These are phyloP conservation scores for Taphrina flavorubra DNA, from an alignment of 1,139 yeast species.

Conservation along the genomic window DNA sequence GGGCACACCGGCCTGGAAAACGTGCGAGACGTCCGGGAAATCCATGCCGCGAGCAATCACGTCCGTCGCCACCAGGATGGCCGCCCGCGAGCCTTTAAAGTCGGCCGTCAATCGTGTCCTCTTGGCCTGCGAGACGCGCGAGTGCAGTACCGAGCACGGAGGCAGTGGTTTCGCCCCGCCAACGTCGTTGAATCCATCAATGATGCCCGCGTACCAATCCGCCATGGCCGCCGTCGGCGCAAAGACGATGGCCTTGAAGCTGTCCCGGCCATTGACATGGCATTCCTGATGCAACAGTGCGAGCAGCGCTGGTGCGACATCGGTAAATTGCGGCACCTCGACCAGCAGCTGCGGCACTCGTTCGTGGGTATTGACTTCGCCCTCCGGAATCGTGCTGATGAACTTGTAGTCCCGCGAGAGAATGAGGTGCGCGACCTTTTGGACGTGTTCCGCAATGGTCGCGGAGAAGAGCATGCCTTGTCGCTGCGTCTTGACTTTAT, in stretches of 20 bases:
- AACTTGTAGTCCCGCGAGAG: constrained; percentile 93
- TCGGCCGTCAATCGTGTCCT: constrained; percentile 96
- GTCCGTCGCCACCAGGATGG: constrained; percentile 90
- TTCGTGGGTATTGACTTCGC: constrained; percentile 82
- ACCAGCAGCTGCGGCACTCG: constrained; percentile 98
- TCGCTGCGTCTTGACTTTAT: constrained; percentile 75
- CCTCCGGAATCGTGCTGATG: constrained; percentile 79
- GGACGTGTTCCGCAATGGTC: constrained; percentile 97
- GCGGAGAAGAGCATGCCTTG: constrained; percentile 99
- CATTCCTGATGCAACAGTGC: constrained; percentile 73
- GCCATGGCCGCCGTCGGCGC: constrained; percentile 96
- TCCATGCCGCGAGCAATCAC: constrained; percentile 98
- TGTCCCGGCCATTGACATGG: constrained; percentile 60
- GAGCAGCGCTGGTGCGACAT: constrained; percentile 86
- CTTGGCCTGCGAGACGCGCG: constrained; percentile 97
- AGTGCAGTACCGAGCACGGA: constrained; percentile 87
- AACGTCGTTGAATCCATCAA: constrained; percentile 80
- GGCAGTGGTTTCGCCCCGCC: constrained; percentile 51
- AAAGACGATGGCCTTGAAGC: constrained; percentile 90
- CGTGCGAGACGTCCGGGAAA: constrained; percentile 97
- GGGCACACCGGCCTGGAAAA: constrained; percentile 96
- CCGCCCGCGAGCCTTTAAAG: constrained; percentile 94
- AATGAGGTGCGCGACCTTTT: constrained; percentile 95
- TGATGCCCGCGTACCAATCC: constrained; percentile 89
- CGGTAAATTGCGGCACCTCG: constrained; percentile 92